A percentile compares a stretch with the other conserved stretches of the same genome.
phyloP scores from a whole-genome alignment of 345 rosid genomes.

The Heritiera fomes region DNA sequence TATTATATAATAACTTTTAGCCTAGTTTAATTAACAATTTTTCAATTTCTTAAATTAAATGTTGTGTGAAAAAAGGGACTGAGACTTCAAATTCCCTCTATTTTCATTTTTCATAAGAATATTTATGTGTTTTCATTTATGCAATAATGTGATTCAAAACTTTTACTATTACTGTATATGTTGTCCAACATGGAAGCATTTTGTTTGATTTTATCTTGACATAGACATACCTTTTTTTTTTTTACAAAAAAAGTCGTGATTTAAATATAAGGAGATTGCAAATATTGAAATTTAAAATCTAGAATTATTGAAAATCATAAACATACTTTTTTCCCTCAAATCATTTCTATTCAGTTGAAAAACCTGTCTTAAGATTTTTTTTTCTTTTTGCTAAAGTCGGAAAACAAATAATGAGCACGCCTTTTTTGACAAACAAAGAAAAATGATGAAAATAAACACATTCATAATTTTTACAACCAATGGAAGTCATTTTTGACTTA shows the following conservation, averaged over 20 bases:
- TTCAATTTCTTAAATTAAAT: too few relatives aligned
- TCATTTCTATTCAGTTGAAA: not conserved
- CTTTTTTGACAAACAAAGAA: constrained; percentile 20
- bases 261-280: too few relatives aligned
- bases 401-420: constrained; percentile 15
- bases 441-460: not conserved
- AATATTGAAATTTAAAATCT: too few relatives aligned
- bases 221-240: not conserved
- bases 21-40: too few relatives aligned
- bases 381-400: not conserved
- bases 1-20: too few relatives aligned
- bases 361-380: not conserved
- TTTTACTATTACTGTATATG: not conserved
- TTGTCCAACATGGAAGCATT: not conserved
- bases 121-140: not conserved
- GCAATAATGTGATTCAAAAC: not conserved
- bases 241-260: too few relatives aligned
- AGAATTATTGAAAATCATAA: too few relatives aligned
- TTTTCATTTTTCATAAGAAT: too few relatives aligned
- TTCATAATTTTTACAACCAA: not conserved
- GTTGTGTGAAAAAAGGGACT: too few relatives aligned
- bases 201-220: not conserved
- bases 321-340: too few relatives aligned
- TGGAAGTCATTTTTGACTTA: not conserved
- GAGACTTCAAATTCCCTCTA: too few relatives aligned